phyloP scores from a whole-genome alignment of 345 rosid genomes.

The Hibiscus syriacus region DNA sequence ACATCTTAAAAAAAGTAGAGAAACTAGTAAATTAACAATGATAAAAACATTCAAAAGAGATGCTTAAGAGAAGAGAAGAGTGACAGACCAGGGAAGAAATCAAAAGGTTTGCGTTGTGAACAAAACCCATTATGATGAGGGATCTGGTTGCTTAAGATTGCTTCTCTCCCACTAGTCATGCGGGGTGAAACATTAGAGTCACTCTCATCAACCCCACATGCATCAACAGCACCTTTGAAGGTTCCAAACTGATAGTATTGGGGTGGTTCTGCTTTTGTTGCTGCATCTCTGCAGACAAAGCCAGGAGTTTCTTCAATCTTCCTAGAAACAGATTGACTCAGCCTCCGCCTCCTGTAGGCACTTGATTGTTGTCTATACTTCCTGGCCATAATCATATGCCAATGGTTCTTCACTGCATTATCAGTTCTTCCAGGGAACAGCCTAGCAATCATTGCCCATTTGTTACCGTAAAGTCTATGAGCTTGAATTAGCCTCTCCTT shows the following conservation, averaged over 20 bases:
- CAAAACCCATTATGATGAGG: not conserved
- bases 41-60: not conserved
- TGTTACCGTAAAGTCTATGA: constrained; percentile 87
- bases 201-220: constrained; percentile 14
- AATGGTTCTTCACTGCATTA: too few relatives aligned
- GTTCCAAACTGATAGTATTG: constrained; percentile 16
- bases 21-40: not conserved
- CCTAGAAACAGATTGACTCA: constrained; percentile 27
- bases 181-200: constrained; percentile 16
- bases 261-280: constrained; percentile 13
- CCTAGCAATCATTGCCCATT: too few relatives aligned
- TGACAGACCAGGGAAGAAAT: constrained; percentile 25
- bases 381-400: too few relatives aligned
- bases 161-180: constrained; percentile 12
- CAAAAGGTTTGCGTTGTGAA: constrained; percentile 27
- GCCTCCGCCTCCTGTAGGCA: constrained; percentile 67
- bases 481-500: constrained; percentile 93
- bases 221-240: constrained; percentile 16
- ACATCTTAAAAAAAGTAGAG: constrained; percentile 21
- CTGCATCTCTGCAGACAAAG: constrained; percentile 18
- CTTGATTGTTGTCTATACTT: constrained; percentile 81
- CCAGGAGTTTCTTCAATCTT: constrained; percentile 24
- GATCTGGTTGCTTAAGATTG: not conserved
- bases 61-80: too few relatives aligned
- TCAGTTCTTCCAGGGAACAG: too few relatives aligned